Percentiles rank a stretch among this genome's conserved stretches.
These are phyloP conservation scores for Sphaerulina populicola DNA, from an alignment of 2,329 filamentous ascomycete genomes.

Conservation along the genomic window DNA sequence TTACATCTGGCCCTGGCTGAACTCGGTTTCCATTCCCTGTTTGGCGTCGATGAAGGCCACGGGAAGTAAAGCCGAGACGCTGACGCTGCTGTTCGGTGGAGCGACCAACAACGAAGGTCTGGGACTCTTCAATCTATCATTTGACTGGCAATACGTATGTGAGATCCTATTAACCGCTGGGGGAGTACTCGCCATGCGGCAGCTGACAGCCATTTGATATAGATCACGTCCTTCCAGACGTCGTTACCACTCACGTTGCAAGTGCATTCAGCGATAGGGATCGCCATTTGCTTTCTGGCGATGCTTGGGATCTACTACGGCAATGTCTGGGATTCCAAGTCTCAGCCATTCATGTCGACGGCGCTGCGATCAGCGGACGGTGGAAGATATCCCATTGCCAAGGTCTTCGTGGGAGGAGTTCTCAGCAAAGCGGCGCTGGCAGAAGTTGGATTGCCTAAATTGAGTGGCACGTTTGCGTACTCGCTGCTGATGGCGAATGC, in stretches of 20 bases:
- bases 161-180: too few relatives aligned
- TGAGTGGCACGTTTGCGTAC: slow-evolving; percentile 42
- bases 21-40: slow-evolving; percentile 49
- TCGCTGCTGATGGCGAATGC: slow-evolving; percentile 50
- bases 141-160: slow-evolving; percentile 47
- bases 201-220: too few relatives aligned
- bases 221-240: slow-evolving; percentile 45
- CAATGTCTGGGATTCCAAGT: slow-evolving; percentile 42
- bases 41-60: slow-evolving; percentile 47
- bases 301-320: slow-evolving; percentile 49
- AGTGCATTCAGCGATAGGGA: slow-evolving; percentile 41
- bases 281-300: slow-evolving; percentile 42
- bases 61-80: slow-evolving; percentile 37
- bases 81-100: slow-evolving; percentile 48
- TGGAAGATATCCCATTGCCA: slow-evolving; percentile 33
- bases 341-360: slow-evolving; percentile 50
- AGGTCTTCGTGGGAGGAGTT: slow-evolving; percentile 35
- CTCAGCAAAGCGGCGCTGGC: slow-evolving; percentile 39
- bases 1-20: slow-evolving; percentile 50
- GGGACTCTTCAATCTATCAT: slow-evolving; percentile 43
- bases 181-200: too few relatives aligned
- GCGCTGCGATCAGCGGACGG: slow-evolving; percentile 38
- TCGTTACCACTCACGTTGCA: slow-evolving; percentile 45
- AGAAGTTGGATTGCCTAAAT: slow-evolving; percentile 40
- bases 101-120: slow-evolving; percentile 47